phyloP scores from a whole-genome alignment of 768 basidiomycete genomes.

The Auriculariales sp. region DNA sequence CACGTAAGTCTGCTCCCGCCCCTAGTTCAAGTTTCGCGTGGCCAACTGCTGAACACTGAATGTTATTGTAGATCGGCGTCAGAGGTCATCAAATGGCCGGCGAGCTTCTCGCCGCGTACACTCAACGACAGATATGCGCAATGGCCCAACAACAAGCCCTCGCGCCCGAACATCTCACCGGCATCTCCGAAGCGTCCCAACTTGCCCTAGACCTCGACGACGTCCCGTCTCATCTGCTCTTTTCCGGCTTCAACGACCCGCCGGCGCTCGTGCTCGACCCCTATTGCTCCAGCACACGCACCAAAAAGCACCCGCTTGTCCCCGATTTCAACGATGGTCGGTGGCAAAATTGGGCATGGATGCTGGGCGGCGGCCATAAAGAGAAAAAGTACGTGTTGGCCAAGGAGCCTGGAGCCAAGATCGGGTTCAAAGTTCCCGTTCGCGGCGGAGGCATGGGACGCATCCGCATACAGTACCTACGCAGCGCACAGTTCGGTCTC shows the following conservation, averaged over 20 bases:
- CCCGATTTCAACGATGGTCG: conserved; percentile 4
- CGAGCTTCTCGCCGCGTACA: conserved; percentile 5
- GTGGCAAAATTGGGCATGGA: conserved; percentile 2
- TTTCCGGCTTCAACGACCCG: neutral
- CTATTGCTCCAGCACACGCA: conserved; percentile 1
- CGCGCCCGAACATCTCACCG: neutral
- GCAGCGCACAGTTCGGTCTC: conserved; percentile 4
- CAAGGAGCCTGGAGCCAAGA: neutral
- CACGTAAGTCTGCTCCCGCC: conserved; percentile 4
- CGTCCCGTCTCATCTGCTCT: conserved; percentile 1
- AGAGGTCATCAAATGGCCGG: conserved; percentile 6
- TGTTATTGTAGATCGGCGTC: neutral
- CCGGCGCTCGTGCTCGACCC: neutral
- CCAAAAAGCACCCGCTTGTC: conserved; percentile 3
- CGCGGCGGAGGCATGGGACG: conserved; percentile 4
- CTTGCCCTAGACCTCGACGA: neutral
- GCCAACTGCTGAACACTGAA: too few species aligned
- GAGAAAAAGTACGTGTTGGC: conserved; percentile 6
- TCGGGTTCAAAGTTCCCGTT: conserved; percentile 4
- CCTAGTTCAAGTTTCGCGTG: too few species aligned
- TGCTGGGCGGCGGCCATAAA: neutral
- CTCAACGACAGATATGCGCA: conserved; percentile 5
- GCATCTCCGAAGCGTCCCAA: neutral
- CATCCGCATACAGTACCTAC: conserved; percentile 5
- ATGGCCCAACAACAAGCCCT: neutral